Evolutionary conservation across 305 asterid species (phyloP).

Genomic region (Fraxinus greggii): DNA sequence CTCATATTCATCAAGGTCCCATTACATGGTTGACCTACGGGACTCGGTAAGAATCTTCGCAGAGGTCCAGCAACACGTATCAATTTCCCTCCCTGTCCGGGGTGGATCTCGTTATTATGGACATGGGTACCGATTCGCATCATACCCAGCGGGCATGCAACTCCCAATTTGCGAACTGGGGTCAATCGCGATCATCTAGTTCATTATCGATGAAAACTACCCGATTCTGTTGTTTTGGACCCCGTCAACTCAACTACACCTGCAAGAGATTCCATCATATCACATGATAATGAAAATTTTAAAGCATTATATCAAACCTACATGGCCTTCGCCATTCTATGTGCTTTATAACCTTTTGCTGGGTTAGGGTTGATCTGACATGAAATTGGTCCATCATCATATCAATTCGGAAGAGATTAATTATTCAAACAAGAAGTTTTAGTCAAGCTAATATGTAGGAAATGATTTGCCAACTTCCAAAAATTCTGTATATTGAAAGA

Average conservation of each 20-base stretch:
- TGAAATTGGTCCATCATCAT: slow-evolving; percentile 9
- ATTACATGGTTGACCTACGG: no score
- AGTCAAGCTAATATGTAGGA: background rate
- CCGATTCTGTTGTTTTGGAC: slow-evolving; percentile 32
- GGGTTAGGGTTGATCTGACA: slow-evolving; percentile 74
- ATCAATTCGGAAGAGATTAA: background rate
- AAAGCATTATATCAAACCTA: slow-evolving; percentile 32
- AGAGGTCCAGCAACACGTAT: no score
- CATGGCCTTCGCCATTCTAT: slow-evolving; percentile 80
- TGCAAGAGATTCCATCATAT: slow-evolving; percentile 17
- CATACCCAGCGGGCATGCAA: slow-evolving; percentile 73
- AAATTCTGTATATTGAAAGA: slow-evolving; percentile 12
- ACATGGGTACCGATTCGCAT: slow-evolving; percentile 70
- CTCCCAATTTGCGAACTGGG: slow-evolving; percentile 71
- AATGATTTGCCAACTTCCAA: background rate
- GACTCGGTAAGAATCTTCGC: no score
- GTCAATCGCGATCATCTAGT: slow-evolving; percentile 55
- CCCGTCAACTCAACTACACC: slow-evolving; percentile 33
- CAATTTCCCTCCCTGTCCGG: no score
- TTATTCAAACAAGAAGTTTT: background rate
- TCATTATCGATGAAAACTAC: slow-evolving; percentile 42
- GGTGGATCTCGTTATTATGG: no score
- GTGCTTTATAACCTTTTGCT: slow-evolving; percentile 80
- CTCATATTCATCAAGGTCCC: slow-evolving; percentile 57
- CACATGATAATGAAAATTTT: background rate